Evolutionary conservation across 2,329 filamentous ascomycete species (phyloP).

Genomic region (Whalleya microplaca): DNA sequence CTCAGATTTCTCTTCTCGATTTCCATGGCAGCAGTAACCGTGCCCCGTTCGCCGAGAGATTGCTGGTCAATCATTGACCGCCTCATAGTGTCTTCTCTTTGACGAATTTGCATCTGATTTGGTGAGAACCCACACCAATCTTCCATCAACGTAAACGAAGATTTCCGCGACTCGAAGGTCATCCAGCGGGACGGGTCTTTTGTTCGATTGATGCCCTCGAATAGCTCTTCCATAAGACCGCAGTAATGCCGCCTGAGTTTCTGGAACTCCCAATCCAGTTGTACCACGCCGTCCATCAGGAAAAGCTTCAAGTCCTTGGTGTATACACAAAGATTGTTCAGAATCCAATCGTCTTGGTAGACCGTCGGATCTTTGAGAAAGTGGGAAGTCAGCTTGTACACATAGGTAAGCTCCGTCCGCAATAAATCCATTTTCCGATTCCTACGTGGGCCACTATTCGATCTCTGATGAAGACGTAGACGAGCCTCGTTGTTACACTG

Average conservation of each 20-base stretch:
- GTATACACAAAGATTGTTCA: conserved; percentile 86
- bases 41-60: conserved; percentile 73
- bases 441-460: conserved; percentile 77
- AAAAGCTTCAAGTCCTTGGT: conserved; percentile 93
- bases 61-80: conserved; percentile 83
- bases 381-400: conserved; percentile 91
- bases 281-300: conserved; percentile 90
- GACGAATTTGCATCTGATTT: conserved; percentile 80
- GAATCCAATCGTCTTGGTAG: conserved; percentile 85
- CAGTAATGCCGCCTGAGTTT: conserved; percentile 92
- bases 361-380: conserved; percentile 81
- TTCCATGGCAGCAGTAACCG: conserved; percentile 86
- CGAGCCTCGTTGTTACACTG: conserved; percentile 89
- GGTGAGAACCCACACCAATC: conserved; percentile 98
- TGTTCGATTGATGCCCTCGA: conserved; percentile 85
- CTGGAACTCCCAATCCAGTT: conserved; percentile 93
- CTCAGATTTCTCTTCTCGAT: conserved; percentile 94
- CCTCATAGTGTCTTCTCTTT: conserved; percentile 84
- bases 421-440: conserved; percentile 85
- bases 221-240: conserved; percentile 88
- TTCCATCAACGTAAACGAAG: conserved; percentile 95
- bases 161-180: conserved; percentile 95
- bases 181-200: conserved; percentile 91
- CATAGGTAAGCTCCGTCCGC: conserved; percentile 92
- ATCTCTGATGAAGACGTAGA: conserved; percentile 82